These are phyloP conservation scores for Tulasnella sp. DNA, from an alignment of 768 basidiomycete species.

Conservation along the genomic window DNA sequence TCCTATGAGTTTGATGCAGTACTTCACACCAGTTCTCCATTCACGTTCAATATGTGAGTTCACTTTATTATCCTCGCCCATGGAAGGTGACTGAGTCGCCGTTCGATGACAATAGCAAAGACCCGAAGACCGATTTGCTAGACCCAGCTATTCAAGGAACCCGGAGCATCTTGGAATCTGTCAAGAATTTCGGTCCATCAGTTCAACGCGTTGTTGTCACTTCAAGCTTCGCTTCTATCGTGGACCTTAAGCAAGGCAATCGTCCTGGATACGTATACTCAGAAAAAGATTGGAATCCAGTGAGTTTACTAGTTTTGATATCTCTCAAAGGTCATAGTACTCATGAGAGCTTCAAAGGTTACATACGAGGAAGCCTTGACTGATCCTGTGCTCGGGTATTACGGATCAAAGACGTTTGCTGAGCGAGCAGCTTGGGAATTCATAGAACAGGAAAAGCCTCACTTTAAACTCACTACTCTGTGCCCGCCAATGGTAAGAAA, in stretches of 20 bases:
- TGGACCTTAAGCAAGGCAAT: slow-evolving; percentile 3
- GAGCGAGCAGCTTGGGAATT: slow-evolving; percentile 49
- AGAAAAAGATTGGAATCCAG: slow-evolving; percentile 20
- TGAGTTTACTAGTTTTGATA: too few species aligned
- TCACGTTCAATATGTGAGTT: slow-evolving; percentile 5
- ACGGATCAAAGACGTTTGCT: slow-evolving; percentile 50
- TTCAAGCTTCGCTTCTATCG: slow-evolving; percentile 20
- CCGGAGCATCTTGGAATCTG: slow-evolving; percentile 15
- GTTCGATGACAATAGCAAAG: too few species aligned
- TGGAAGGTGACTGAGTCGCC: neutral
- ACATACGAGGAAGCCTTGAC: slow-evolving; percentile 3
- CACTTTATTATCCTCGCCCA: neutral
- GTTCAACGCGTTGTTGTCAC: slow-evolving; percentile 24
- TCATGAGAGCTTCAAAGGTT: too few species aligned
- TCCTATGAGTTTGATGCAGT: slow-evolving; percentile 8
- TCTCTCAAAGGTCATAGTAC: too few species aligned
- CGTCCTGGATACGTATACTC: slow-evolving; percentile 17
- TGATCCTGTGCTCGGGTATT: slow-evolving; percentile 27
- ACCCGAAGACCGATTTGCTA: slow-evolving; percentile 14
- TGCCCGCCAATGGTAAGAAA: slow-evolving; percentile 40
- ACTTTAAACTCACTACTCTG: slow-evolving; percentile 34
- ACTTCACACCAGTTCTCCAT: slow-evolving; percentile 11
- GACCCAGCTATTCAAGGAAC: slow-evolving; percentile 21
- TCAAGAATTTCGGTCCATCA: slow-evolving; percentile 12
- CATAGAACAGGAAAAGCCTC: slow-evolving; percentile 31